Evolutionary conservation across 768 basidiomycete genomes (phyloP).

Genomic region (Rhizopogon vulgaris): DNA sequence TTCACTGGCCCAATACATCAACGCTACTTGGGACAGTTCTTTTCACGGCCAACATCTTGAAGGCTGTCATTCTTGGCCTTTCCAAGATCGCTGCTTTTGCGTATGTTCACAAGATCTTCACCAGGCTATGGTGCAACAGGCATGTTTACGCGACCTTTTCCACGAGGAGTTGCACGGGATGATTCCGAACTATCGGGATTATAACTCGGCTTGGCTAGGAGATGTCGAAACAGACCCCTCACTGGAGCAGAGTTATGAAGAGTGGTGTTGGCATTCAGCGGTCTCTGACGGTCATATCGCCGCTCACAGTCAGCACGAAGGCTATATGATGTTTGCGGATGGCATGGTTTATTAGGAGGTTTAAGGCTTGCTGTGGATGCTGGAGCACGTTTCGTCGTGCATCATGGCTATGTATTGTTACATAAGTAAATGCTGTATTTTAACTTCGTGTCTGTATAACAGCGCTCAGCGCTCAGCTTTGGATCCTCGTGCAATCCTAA

Average conservation of each 20-base stretch:
- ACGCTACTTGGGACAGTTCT: conserved; percentile 31
- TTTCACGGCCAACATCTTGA: conserved; percentile 29
- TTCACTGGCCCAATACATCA: conserved; percentile 30
- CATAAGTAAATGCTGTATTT: too few species aligned
- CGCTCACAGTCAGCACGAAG: too few species aligned
- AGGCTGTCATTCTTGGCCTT: conserved; percentile 15
- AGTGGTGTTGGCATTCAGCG: conserved; percentile 24
- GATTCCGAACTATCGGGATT: conserved; percentile 12
- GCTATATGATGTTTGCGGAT: too few species aligned
- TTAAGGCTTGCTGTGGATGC: too few species aligned
- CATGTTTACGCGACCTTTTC: conserved; percentile 25
- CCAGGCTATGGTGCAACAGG: conserved; percentile 26
- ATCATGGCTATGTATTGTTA: too few species aligned
- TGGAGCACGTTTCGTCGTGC: too few species aligned
- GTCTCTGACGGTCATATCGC: conserved; percentile 11
- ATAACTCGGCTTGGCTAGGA: conserved; percentile 22
- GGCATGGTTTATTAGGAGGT: too few species aligned
- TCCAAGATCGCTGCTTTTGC: conserved; percentile 13
- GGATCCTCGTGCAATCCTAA: too few species aligned
- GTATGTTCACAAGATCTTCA: conserved; percentile 28
- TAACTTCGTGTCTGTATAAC: too few species aligned
- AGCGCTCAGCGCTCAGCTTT: too few species aligned
- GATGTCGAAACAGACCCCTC: conserved; percentile 22
- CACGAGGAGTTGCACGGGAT: conserved; percentile 21
- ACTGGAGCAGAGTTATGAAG: conserved; percentile 20